These are phyloP conservation scores for Annulohypoxylon bovei DNA, from an alignment of 495 filamentous ascomycete species.

Conservation along the genomic window DNA sequence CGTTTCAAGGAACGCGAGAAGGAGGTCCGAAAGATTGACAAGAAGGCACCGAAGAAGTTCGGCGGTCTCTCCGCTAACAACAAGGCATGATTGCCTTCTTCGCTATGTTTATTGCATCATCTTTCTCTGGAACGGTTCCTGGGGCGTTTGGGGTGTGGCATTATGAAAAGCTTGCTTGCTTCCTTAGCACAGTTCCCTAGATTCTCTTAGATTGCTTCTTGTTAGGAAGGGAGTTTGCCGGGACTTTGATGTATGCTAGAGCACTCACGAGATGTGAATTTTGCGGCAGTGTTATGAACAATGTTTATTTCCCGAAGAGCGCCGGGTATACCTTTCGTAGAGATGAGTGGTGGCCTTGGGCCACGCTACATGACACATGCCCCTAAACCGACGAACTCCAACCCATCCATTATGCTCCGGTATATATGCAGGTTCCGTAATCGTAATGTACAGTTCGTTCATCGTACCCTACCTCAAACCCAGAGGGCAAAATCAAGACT, in stretches of 20 bases:
- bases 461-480: background rate
- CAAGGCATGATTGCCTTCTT: background rate
- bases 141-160: conserved; percentile 23
- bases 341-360: conserved; percentile 22
- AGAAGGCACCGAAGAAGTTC: conserved; percentile 15
- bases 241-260: background rate
- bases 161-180: conserved; percentile 9
- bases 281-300: background rate
- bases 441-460: background rate
- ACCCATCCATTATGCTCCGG: conserved; percentile 8
- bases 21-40: conserved; percentile 13
- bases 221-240: background rate
- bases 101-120: background rate
- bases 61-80: background rate
- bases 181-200: background rate
- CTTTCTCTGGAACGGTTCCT: background rate
- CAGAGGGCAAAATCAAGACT: conserved; percentile 18
- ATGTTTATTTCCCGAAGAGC: background rate
- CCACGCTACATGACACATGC: conserved; percentile 1
- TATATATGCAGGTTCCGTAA: conserved; percentile 23
- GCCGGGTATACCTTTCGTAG: background rate
- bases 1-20: conserved; percentile 21
- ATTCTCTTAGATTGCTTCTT: background rate
- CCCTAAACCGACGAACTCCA: conserved; percentile 18
- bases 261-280: background rate